phyloP scores from a whole-genome alignment of 2,329 filamentous ascomycete species.

The Tothia fuscella region DNA sequence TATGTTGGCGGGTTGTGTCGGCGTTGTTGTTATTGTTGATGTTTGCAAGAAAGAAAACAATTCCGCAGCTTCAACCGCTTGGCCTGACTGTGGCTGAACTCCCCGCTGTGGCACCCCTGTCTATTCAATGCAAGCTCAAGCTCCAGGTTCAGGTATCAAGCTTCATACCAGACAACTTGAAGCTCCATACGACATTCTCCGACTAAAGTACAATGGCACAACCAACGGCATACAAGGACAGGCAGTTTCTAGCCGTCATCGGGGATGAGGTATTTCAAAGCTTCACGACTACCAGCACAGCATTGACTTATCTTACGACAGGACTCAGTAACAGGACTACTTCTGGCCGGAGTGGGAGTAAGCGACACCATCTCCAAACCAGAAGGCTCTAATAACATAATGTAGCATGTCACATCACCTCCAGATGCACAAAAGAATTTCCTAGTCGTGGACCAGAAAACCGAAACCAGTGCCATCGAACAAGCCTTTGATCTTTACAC shows the following conservation, averaged over 20 bases:
- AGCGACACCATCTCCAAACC: conserved; percentile 20
- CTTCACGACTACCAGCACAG: conserved; percentile 1
- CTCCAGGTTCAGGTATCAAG: not conserved
- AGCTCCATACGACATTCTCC: too few relatives aligned
- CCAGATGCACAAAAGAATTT: conserved; percentile 95
- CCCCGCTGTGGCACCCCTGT: not conserved
- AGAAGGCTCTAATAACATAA: not conserved
- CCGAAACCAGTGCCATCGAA: conserved; percentile 78
- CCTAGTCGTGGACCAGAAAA: conserved; percentile 90
- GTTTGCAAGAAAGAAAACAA: too few relatives aligned
- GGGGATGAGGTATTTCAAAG: conserved; percentile 66
- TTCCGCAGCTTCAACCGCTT: too few relatives aligned
- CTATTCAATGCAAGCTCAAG: not conserved
- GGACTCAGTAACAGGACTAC: conserved; percentile 91
- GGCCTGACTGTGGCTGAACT: too few relatives aligned
- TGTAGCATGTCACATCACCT: conserved; percentile 76
- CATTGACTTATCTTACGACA: conserved; percentile 26
- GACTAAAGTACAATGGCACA: conserved; percentile 45
- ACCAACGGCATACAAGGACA: conserved; percentile 55
- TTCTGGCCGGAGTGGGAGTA: conserved; percentile 93
- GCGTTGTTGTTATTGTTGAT: conserved; percentile 1
- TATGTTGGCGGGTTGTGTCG: conserved; percentile 1
- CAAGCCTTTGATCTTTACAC: conserved; percentile 83
- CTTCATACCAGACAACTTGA: too few relatives aligned
- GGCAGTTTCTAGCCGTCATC: conserved; percentile 94